phyloP scores from a whole-genome alignment of 305 asterid species.

The Fraxinus nigra region DNA sequence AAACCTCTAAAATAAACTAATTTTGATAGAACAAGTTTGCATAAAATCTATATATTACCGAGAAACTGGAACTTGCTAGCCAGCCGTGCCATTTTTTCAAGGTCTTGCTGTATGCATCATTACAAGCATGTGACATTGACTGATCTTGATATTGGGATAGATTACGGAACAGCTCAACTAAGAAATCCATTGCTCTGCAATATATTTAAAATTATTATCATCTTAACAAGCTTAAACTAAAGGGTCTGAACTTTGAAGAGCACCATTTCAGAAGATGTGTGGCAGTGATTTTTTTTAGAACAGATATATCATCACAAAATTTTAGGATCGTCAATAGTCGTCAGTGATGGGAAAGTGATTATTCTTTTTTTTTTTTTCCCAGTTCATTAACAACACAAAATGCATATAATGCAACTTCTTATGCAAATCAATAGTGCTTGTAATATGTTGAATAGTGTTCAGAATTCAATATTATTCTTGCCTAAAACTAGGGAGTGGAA shows the following conservation, averaged over 20 bases:
- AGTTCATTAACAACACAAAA: background rate
- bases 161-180: slow-evolving; percentile 68
- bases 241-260: background rate
- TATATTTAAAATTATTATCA: background rate
- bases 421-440: background rate
- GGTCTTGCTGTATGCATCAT: slow-evolving; percentile 72
- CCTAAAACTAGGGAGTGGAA: background rate
- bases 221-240: background rate
- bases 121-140: slow-evolving; percentile 71
- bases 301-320: background rate
- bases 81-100: slow-evolving; percentile 92
- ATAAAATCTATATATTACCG: slow-evolving; percentile 33
- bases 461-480: background rate
- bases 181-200: slow-evolving; percentile 83
- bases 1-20: background rate
- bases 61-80: slow-evolving; percentile 77
- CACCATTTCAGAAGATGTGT: background rate
- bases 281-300: background rate
- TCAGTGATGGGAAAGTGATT: background rate
- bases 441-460: background rate
- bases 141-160: slow-evolving; percentile 63
- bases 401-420: background rate
- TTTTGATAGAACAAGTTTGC: background rate
- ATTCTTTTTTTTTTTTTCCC: background rate
- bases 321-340: background rate